Evolutionary conservation across 345 rosid species (phyloP).

Genomic region (Psidium guajava): DNA sequence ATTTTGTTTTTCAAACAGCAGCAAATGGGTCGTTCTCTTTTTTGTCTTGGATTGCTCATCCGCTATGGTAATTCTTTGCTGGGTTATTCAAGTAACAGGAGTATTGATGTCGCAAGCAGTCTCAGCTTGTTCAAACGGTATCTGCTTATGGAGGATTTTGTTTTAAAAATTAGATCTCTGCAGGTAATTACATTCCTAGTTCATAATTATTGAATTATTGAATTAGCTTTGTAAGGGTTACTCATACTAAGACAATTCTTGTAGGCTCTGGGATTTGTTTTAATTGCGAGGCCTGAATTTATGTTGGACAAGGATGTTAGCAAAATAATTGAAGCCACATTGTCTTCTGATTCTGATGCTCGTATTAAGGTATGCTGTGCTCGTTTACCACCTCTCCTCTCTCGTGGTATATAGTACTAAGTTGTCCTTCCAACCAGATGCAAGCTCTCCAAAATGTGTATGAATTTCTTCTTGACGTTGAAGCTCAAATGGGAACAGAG

Average conservation of each 20-base stretch:
- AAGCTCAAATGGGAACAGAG: constrained; percentile 80
- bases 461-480: constrained; percentile 95
- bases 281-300: constrained; percentile 89
- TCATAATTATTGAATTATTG: not conserved
- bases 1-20: constrained; percentile 17
- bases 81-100: constrained; percentile 34
- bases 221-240: not conserved
- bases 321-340: constrained; percentile 65
- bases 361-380: constrained; percentile 69
- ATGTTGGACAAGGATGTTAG: constrained; percentile 96
- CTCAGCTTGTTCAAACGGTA: constrained; percentile 65
- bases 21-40: constrained; percentile 85
- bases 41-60: constrained; percentile 93
- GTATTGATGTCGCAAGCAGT: constrained; percentile 44
- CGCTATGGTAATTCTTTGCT: constrained; percentile 85
- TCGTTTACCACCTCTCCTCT: not conserved
- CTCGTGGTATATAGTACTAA: constrained; percentile 4
- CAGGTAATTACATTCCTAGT: constrained; percentile 48
- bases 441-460: constrained; percentile 87
- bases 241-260: constrained; percentile 10
- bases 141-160: constrained; percentile 69
- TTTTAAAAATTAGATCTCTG: constrained; percentile 78
- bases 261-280: constrained; percentile 92
- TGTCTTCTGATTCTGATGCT: constrained; percentile 53
- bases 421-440: constrained; percentile 46